Evolutionary conservation across 345 rosid species (phyloP), one percentile per base, ranked within the genome.

Genomic region (Mallotus nudiflorus): DNA sequence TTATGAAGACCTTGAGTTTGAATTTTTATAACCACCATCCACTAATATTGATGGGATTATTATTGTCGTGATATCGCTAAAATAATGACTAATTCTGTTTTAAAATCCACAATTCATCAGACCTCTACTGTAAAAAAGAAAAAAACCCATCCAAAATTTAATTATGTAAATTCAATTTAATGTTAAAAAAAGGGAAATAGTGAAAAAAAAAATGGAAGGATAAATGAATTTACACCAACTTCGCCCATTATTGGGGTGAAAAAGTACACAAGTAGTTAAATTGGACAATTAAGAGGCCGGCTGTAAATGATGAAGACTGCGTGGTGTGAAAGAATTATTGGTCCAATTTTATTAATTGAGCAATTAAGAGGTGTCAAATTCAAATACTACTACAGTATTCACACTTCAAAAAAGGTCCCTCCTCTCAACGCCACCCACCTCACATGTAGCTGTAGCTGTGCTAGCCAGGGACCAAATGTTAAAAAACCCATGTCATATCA

Each of bases 201-300:
- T 33, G 37, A 33, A 33, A 33, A 6, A 33, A 6, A 3, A 2
- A 33, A 3, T 52, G 16, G 57, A 52, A 52, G 25, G 56, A 4
- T 11, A 9, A 15, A 15, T 13, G 35, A 25, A 11, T 62, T n/a
- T 33, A 16, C 27, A 52, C 31, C 22, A 35, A 35, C 44, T 25
- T 54, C 12, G 9, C 3, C 55, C n/a, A 10, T 25, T 18, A 35
- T 24, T 54, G 40, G 50, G 61, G 29, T 50, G 31, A 14, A 56
- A 63, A 72, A 45, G 68, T 18, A 27, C 42, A 68, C 3, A 59
- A 22, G 80, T 42, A 15, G 85, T 62, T 78, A 75, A 68, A 54
- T 13, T 73, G 65, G 45, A 56, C 48, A 65, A 68, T 68, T 16
- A 20, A 64, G 58, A 69, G 62, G 71, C 53, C 0, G 73, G 77